Conservation (phyloP, 495 filamentous ascomycete genomes). For the Cetradonia linearis region DNA sequence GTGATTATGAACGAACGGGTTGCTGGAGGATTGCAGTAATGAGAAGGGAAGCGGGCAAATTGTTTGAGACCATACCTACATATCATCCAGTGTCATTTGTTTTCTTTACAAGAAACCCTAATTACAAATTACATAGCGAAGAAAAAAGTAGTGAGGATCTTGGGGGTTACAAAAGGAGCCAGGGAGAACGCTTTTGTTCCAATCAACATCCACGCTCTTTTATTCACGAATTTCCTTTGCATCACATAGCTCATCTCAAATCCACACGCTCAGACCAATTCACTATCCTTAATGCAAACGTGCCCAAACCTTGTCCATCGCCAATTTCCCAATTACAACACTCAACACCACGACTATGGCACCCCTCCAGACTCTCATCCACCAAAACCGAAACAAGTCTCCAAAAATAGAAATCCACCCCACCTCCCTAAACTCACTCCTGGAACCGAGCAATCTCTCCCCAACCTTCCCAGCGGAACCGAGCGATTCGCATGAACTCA, state of each 20-base stretch:
- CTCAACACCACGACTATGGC: background rate
- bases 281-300: background rate
- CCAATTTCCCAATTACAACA: background rate
- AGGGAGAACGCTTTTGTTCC: background rate
- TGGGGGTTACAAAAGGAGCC: background rate
- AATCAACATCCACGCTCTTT: background rate
- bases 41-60: background rate
- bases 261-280: background rate
- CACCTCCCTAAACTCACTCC: no score
- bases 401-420: no score
- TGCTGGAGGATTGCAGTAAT: background rate
- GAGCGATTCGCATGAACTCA: background rate
- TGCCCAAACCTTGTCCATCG: background rate
- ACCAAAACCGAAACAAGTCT: background rate
- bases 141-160: background rate
- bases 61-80: no score
- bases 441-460: no score
- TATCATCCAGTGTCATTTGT: no score
- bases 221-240: background rate
- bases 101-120: background rate
- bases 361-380: background rate
- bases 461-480: background rate
- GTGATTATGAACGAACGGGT: background rate
- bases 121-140: background rate
- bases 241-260: background rate